These are phyloP conservation scores for Wilhelminamyces savonicus DNA, from an alignment of 805 yeast genomes.

Conservation along the genomic window DNA sequence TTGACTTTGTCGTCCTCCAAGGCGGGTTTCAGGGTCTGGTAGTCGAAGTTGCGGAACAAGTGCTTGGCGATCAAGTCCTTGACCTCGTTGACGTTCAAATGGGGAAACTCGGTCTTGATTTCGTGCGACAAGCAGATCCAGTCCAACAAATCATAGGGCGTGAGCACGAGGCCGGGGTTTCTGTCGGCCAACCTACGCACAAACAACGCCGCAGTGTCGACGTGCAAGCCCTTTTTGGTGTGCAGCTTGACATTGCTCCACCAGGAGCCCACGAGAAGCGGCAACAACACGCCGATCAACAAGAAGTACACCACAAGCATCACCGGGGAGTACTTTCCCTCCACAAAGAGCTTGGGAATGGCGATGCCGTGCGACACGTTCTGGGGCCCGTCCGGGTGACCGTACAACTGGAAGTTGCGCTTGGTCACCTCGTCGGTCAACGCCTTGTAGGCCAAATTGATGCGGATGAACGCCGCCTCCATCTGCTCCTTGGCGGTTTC, in stretches of 20 bases:
- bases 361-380: slow-evolving; percentile 90
- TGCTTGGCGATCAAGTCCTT: slow-evolving; percentile 49
- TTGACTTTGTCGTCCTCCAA: slow-evolving; percentile 39
- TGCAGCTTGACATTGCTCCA: slow-evolving; percentile 78
- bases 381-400: slow-evolving; percentile 98
- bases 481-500: slow-evolving; percentile 49
- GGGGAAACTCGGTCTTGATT: slow-evolving; percentile 37
- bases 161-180: slow-evolving; percentile 61
- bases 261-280: slow-evolving; percentile 79
- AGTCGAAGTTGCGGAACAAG: slow-evolving; percentile 42
- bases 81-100: slow-evolving; percentile 41
- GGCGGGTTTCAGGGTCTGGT: slow-evolving; percentile 12
- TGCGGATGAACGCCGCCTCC: slow-evolving; percentile 73
- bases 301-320: slow-evolving; percentile 58
- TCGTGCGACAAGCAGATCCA: slow-evolving; percentile 67
- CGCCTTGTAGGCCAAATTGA: slow-evolving; percentile 90
- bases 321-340: slow-evolving; percentile 66
- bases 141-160: slow-evolving; percentile 49
- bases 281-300: slow-evolving; percentile 73
- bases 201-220: slow-evolving; percentile 74
- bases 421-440: slow-evolving; percentile 83
- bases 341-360: slow-evolving; percentile 83
- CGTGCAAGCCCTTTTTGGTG: slow-evolving; percentile 78
- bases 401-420: slow-evolving; percentile 78
- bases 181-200: slow-evolving; percentile 68